Percentiles rank a stretch among this genome's conserved stretches.
Conservation (phyloP, 2,329 filamentous ascomycete species). For the Colletotrichum camelliae region DNA sequence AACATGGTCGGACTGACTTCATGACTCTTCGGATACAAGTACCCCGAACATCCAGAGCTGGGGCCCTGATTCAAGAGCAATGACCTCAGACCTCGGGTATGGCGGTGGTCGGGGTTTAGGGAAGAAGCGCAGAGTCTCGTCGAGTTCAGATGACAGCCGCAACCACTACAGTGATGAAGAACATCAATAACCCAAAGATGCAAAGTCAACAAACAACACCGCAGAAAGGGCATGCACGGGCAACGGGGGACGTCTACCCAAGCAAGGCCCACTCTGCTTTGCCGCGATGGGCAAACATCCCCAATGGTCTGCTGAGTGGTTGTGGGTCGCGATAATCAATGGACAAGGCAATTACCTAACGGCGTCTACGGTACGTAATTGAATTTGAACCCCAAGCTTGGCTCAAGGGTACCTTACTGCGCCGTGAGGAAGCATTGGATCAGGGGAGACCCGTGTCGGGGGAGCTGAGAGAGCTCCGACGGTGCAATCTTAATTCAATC, state of each 20-base stretch:
- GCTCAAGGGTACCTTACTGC: background rate
- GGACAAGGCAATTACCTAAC: background rate
- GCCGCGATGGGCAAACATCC: background rate
- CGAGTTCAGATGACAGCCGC: background rate
- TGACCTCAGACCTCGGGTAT: background rate
- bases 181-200: background rate
- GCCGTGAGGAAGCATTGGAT: background rate
- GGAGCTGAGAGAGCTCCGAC: background rate
- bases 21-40: background rate
- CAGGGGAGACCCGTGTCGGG: constrained; percentile 2
- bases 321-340: background rate
- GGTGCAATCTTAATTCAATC: constrained; percentile 15
- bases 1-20: background rate
- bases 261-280: background rate
- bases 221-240: background rate
- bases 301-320: background rate
- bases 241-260: background rate
- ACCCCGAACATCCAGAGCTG: background rate
- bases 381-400: background rate
- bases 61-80: background rate
- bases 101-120: background rate
- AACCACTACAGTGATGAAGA: background rate
- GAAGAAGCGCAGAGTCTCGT: background rate
- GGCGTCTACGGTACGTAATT: background rate
- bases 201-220: background rate